Conservation (phyloP, 768 basidiomycete species). For the Leucogyrophana mollusca region DNA sequence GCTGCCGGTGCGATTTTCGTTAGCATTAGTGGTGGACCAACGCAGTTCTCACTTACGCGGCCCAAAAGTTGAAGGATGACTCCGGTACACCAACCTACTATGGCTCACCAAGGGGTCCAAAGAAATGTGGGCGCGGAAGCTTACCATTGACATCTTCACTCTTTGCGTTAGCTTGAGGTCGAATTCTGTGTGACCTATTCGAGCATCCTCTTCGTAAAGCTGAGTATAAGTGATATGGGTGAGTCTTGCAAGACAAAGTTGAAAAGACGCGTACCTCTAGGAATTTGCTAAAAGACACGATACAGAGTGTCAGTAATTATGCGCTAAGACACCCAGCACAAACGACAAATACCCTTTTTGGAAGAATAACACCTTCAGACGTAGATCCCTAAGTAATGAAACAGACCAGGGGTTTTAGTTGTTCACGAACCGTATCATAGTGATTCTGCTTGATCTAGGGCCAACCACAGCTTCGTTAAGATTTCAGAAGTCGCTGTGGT, state of each 20-base stretch:
- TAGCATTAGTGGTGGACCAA: constrained; percentile 1
- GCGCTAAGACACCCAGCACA: not conserved
- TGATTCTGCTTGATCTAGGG: constrained; percentile 93
- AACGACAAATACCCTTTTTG: constrained; percentile 80
- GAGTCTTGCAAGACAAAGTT: not conserved
- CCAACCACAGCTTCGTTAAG: constrained; percentile 19
- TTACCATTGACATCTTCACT: constrained; percentile 99
- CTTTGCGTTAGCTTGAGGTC: constrained; percentile 89
- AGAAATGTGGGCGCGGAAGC: constrained; percentile 10
- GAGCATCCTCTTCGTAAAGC: constrained; percentile 96
- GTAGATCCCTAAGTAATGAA: constrained; percentile 12
- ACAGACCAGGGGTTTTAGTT: constrained; percentile 1
- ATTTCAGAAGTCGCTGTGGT: not conserved
- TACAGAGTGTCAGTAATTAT: constrained; percentile 29
- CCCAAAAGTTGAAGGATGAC: constrained; percentile 90
- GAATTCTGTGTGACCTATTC: constrained; percentile 90
- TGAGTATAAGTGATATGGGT: constrained; percentile 9
- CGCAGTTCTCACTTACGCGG: constrained; percentile 54
- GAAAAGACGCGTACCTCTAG: constrained; percentile 51
- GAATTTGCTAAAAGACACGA: constrained; percentile 59
- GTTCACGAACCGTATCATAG: constrained; percentile 75
- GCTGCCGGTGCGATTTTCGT: constrained; percentile 29
- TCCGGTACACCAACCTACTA: constrained; percentile 92
- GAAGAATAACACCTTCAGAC: constrained; percentile 80
- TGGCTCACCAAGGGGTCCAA: not conserved